Base-by-base conservation (phyloP, 2,329 filamentous ascomycete genomes). In the Nigrograna mackinnonii region DNA sequence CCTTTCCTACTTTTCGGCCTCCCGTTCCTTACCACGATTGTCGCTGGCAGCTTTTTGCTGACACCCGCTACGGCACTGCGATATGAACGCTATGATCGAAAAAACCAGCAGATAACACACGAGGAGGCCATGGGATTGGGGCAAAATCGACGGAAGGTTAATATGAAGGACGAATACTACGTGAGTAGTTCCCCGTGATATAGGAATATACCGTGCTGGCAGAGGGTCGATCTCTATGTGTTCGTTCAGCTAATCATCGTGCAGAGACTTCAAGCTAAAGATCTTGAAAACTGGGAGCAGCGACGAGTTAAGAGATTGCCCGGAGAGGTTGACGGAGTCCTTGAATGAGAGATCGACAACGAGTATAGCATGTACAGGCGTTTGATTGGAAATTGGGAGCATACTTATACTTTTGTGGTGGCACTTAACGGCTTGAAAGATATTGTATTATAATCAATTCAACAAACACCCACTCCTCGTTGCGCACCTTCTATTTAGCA, bases 211-310 rank as follows among this genome's bases (percentile, higher is more conserved):
- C n/a, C n/a, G n/a, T n/a, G n/a, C n/a, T n/a, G n/a, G n/a, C n/a
- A n/a, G n/a, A n/a, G n/a, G n/a, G n/a, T n/a, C n/a, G n/a, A n/a
- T n/a, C n/a, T n/a, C n/a, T n/a, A n/a, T n/a, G n/a, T n/a, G n/a
- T n/a, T n/a, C n/a, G 12, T 17, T 33, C 9, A 17, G 34, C 54
- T 60, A 40, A 63, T 43, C 7, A 9, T 14, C 26, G 43, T 36
- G 30, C 68, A 94, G 88, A 83, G 84, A 71, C 76, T 89, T 28
- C 87, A 89, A 55, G 88, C 89, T 22, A 95, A 95, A 69, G 94
- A 97, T 64, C 73, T 97, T 47, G 92, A 99, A 61, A 82, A 90
- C 63, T 99, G 94, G 94, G 92, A 97, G 68, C 94, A 97, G 72
- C 95, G 94, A 72, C 84, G 95, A 39, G 91, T 97, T 9, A 84